A percentile compares a stretch with the other conserved stretches of the same genome.
Evolutionary conservation across 2,329 filamentous ascomycete species (phyloP).

Genomic region (Alternaria conjuncta): DNA sequence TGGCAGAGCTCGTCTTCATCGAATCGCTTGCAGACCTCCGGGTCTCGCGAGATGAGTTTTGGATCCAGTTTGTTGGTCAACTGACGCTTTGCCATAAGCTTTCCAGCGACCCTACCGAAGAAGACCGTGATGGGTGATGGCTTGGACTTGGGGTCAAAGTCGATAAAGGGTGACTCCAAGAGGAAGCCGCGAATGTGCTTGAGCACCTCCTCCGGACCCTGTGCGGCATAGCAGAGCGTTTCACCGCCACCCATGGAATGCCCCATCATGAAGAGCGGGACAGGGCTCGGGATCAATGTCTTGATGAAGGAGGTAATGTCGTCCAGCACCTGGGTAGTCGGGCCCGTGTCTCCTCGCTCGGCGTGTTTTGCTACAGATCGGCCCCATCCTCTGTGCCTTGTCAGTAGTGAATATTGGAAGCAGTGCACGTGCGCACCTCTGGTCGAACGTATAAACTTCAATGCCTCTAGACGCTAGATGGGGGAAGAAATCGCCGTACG

Average conservation of each 20-base stretch:
- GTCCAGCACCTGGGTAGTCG: slow-evolving; percentile 72
- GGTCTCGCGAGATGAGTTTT: slow-evolving; percentile 71
- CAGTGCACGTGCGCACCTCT: slow-evolving; percentile 57
- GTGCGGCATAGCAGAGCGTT: slow-evolving; percentile 66
- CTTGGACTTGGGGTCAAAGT: slow-evolving; percentile 68
- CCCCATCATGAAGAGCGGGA: slow-evolving; percentile 82
- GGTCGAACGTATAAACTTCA: slow-evolving; percentile 79
- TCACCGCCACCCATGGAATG: slow-evolving; percentile 92
- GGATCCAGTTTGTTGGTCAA: slow-evolving; percentile 70
- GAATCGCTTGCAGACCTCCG: slow-evolving; percentile 65
- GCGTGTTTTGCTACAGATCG: slow-evolving; percentile 67
- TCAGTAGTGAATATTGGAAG: slow-evolving; percentile 11
- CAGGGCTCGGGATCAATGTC: slow-evolving; percentile 59
- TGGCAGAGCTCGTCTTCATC: slow-evolving; percentile 75
- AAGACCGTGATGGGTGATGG: slow-evolving; percentile 70
- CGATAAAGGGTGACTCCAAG: slow-evolving; percentile 79
- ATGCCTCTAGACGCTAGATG: slow-evolving; percentile 74
- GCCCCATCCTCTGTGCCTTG: slow-evolving; percentile 75
- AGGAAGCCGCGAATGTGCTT: slow-evolving; percentile 73
- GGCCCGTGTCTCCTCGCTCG: slow-evolving; percentile 75
- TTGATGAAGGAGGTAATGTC: slow-evolving; percentile 81
- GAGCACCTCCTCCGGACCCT: slow-evolving; percentile 59
- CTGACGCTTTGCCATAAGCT: slow-evolving; percentile 70
- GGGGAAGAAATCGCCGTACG: slow-evolving; percentile 77
- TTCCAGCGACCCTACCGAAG: slow-evolving; percentile 70